Percentiles rank a stretch among this genome's conserved stretches.
These are phyloP conservation scores for Penicillium atrosanguineum DNA, from an alignment of 495 filamentous ascomycete genomes.

Conservation along the genomic window DNA sequence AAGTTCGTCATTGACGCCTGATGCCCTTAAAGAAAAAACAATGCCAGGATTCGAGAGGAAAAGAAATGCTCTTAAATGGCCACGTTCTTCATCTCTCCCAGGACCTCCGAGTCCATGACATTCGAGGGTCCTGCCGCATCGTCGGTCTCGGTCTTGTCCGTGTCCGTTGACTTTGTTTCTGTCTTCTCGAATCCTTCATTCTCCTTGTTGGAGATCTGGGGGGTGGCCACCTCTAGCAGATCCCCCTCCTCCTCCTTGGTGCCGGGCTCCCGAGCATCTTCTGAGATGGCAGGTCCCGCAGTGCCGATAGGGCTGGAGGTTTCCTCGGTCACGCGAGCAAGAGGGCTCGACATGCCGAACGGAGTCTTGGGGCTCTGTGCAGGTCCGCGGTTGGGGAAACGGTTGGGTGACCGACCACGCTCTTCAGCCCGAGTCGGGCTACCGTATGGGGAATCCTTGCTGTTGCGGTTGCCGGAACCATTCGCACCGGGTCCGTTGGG, in stretches of 20 bases:
- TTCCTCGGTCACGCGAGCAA: conserved; percentile 54
- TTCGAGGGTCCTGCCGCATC: conserved; percentile 26
- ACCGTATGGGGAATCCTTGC: conserved; percentile 50
- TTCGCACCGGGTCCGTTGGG: conserved; percentile 43
- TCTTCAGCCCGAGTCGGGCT: conserved; percentile 51
- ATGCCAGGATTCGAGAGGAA: conserved; percentile 1
- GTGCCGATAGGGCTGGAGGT: conserved; percentile 34
- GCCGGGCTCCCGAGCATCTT: conserved; percentile 31
- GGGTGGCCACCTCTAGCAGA: conserved; percentile 47
- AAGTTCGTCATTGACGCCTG: conserved; percentile 28
- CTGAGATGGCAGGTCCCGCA: conserved; percentile 34
- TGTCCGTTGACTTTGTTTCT: conserved; percentile 17
- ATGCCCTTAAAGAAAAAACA: conserved; percentile 24
- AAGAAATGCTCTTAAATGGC: conserved; percentile 43
- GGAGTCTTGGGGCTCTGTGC: conserved; percentile 49
- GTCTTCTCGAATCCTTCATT: conserved; percentile 33
- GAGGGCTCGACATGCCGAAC: conserved; percentile 52
- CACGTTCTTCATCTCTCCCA: conserved; percentile 58
- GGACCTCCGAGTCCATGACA: conserved; percentile 38
- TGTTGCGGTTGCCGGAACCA: conserved; percentile 35
- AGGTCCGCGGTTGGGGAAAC: conserved; percentile 47
- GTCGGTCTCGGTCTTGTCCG: conserved; percentile 31
- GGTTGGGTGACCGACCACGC: conserved; percentile 53
- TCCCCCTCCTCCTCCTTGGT: conserved; percentile 35
- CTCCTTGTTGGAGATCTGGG: conserved; percentile 38